Conservation (phyloP, 129 eudicot genomes). For the Chrysanthemum makinoi region DNA sequence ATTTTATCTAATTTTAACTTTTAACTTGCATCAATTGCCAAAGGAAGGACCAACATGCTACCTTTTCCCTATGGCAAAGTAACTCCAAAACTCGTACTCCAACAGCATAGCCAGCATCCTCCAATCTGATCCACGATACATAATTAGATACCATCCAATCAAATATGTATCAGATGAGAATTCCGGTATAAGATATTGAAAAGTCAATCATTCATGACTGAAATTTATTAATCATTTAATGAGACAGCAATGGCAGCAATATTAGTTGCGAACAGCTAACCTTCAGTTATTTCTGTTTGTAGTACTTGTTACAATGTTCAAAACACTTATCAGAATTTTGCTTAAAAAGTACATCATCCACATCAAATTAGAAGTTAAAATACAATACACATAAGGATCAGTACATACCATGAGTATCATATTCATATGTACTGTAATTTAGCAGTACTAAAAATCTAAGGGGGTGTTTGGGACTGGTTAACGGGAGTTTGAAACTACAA, state of each 20-base stretch:
- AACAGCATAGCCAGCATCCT: constrained; percentile 99
- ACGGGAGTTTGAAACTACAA: no score
- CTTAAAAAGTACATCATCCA: not conserved
- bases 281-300: no score
- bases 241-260: no score
- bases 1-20: not conserved
- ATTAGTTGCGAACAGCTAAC: no score
- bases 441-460: no score
- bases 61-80: constrained; percentile 99
- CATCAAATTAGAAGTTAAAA: not conserved
- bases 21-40: constrained; percentile 1
- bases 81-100: constrained; percentile 93
- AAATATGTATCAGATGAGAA: not conserved
- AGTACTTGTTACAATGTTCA: no score
- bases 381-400: no score
- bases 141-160: not conserved
- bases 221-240: not conserved
- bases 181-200: not conserved
- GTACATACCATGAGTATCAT: no score
- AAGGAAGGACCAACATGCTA: constrained; percentile 15
- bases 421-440: no score
- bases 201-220: not conserved
- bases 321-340: not conserved
- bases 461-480: no score
- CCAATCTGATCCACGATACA: constrained; percentile 62